phyloP scores from a whole-genome alignment of 208 protist species.

The Trypanosoma theileri region DNA sequence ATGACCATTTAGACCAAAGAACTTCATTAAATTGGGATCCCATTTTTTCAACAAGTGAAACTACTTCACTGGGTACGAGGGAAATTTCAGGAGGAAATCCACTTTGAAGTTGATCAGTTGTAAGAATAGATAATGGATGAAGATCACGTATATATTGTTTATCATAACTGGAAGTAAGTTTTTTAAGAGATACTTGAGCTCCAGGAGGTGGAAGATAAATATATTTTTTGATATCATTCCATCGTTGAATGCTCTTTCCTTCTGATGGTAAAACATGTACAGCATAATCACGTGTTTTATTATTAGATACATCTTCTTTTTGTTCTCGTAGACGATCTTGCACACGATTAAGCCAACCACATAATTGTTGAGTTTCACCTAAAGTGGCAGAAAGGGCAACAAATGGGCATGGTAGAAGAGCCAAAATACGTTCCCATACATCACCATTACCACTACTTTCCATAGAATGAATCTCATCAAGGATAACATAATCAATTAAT shows the following conservation, averaged over 20 bases:
- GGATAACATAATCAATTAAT: conserved; percentile 93
- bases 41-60: conserved; percentile 86
- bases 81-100: conserved; percentile 89
- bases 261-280: conserved; percentile 75
- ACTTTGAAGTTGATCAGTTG: conserved; percentile 70
- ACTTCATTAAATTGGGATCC: conserved; percentile 39
- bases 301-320: conserved; percentile 18
- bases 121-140: conserved; percentile 88
- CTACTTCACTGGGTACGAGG: conserved; percentile 83
- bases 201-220: conserved; percentile 76
- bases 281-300: conserved; percentile 57
- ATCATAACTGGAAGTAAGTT: conserved; percentile 65
- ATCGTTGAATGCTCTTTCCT: conserved; percentile 81
- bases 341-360: conserved; percentile 89
- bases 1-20: conserved; percentile 45
- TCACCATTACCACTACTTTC: conserved; percentile 86
- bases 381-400: conserved; percentile 95
- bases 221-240: conserved; percentile 93
- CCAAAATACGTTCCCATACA: conserved; percentile 93
- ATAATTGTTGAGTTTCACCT: conserved; percentile 90
- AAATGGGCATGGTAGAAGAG: conserved; percentile 91
- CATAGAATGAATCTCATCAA: conserved; percentile 96
- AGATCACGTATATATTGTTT: conserved; percentile 73
- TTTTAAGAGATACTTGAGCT: conserved; percentile 52
- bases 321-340: conserved; percentile 60